Percentiles rank a stretch among this genome's conserved stretches.
phyloP scores from a whole-genome alignment of 140 eudicot genomes.

The Stevia rebaudiana region DNA sequence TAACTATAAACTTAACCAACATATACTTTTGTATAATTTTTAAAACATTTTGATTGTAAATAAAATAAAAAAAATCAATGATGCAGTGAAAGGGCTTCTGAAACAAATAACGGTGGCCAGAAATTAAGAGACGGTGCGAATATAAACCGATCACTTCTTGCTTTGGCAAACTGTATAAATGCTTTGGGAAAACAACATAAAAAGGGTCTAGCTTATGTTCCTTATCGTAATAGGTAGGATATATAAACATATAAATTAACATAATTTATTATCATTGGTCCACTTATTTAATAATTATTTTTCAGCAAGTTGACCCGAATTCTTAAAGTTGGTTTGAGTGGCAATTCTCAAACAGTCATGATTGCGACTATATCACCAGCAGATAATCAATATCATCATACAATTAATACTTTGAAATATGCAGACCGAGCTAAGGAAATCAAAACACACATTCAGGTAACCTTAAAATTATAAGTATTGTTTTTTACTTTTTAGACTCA shows the following conservation, averaged over 20 bases:
- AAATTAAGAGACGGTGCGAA: slow-evolving; percentile 94
- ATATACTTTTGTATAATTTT: not conserved
- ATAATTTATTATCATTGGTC: slow-evolving; percentile 14
- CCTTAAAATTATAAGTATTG: too few relatives aligned
- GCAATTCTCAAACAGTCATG: slow-evolving; percentile 92
- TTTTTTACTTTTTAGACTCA: not conserved
- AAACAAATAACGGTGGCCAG: slow-evolving; percentile 84
- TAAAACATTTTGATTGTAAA: not conserved
- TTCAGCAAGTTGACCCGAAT: slow-evolving; percentile 89
- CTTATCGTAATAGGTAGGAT: slow-evolving; percentile 81
- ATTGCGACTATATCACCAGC: slow-evolving; percentile 90
- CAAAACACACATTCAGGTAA: slow-evolving; percentile 89
- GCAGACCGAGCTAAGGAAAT: slow-evolving; percentile 97
- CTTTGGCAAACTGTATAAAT: slow-evolving; percentile 93
- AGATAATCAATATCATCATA: slow-evolving; percentile 79
- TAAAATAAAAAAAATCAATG: slow-evolving; percentile 14
- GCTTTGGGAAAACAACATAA: slow-evolving; percentile 93
- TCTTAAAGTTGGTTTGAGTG: slow-evolving; percentile 96
- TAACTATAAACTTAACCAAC: slow-evolving; percentile 25
- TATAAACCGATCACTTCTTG: slow-evolving; percentile 88
- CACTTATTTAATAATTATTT: slow-evolving; percentile 17
- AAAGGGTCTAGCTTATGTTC: slow-evolving; percentile 94
- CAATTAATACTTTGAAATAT: slow-evolving; percentile 84
- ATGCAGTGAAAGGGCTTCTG: slow-evolving; percentile 90
- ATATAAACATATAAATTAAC: not conserved